Evolutionary conservation across 768 basidiomycete species (phyloP), one percentile per base, ranked within the genome.

Genomic region (Mycena polygramma): DNA sequence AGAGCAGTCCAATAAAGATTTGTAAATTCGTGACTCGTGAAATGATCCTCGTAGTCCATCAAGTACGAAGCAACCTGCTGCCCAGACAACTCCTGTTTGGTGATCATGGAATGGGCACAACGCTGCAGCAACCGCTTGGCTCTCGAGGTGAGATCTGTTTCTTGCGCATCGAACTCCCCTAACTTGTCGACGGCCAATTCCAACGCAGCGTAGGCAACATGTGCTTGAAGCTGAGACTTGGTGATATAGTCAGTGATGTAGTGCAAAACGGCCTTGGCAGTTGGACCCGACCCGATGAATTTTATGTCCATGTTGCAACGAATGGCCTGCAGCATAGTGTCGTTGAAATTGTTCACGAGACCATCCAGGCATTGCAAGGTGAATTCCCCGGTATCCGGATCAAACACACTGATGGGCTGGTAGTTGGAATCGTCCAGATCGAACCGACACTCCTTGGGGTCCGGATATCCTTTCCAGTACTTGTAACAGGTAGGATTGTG

Each of bases 211-310:
- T 71, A 68, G 13, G 74, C 65, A 9, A 70, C 66, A 59, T 79
- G 72, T 0, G 72, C 59, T 22, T 74, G 73, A 9, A 79, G 30
- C 15, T 68, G 55, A 8, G 70, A 53, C 57, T 80, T 81, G 0
- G 80, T 80, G 30, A 81, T 79, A 63, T 81, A 81, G 63, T 81
- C 80, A 0, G 80, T 80, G 17, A 80, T 73, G 26, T 81, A 81
- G 54, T 74, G 78, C 19, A 81, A 36, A 1, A 78, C 68, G 0
- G 78, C 80, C 57, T 78, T 80, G 0, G 5, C n/a, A n/a, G n/a
- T n/a, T n/a, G n/a, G n/a, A n/a, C n/a, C n/a, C n/a, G 78, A 79
- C 5, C 73, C 72, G 24, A 80, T 78, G 52, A 68, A 52, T 14
- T 52, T 52, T 9, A 52, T 52, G 51, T 52, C 51, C 51, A 52